phyloP scores from a whole-genome alignment of 1,284 basidiomycete species.

The Salmacisia buchloeana region DNA sequence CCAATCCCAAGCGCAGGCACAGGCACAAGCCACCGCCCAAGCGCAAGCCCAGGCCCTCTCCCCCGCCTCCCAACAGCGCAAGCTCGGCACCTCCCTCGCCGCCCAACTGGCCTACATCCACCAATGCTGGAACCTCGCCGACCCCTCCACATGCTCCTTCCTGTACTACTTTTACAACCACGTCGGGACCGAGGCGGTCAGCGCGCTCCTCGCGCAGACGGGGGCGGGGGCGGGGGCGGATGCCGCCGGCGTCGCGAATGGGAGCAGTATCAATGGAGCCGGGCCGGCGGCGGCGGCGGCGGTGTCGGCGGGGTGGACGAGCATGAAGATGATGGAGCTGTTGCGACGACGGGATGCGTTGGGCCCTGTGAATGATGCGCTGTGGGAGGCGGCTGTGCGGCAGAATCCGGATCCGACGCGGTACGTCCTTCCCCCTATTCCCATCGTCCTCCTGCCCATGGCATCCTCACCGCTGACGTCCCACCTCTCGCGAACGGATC shows the following conservation, averaged over 20 bases:
- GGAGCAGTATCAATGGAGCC: too few species aligned
- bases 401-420: constrained; percentile 42
- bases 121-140: constrained; percentile 40
- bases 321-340: constrained; percentile 22
- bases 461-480: background rate
- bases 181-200: constrained; percentile 8
- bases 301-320: constrained; percentile 22
- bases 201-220: background rate
- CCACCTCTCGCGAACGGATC: background rate
- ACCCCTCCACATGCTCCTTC: constrained; percentile 41
- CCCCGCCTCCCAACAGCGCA: constrained; percentile 7
- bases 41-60: background rate
- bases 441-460: background rate
- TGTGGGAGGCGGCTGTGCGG: constrained; percentile 39
- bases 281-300: too few species aligned
- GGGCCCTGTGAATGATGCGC: constrained; percentile 41
- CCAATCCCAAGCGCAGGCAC: too few species aligned
- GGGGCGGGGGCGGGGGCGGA: background rate
- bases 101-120: constrained; percentile 38
- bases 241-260: background rate
- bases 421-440: background rate
- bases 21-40: too few species aligned
- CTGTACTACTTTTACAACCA: constrained; percentile 14
- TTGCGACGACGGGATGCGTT: constrained; percentile 40
- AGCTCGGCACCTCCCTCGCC: constrained; percentile 32